Base-by-base conservation (phyloP, 2,329 filamentous ascomycete genomes). In the Lasiodiplodia theobromae region DNA sequence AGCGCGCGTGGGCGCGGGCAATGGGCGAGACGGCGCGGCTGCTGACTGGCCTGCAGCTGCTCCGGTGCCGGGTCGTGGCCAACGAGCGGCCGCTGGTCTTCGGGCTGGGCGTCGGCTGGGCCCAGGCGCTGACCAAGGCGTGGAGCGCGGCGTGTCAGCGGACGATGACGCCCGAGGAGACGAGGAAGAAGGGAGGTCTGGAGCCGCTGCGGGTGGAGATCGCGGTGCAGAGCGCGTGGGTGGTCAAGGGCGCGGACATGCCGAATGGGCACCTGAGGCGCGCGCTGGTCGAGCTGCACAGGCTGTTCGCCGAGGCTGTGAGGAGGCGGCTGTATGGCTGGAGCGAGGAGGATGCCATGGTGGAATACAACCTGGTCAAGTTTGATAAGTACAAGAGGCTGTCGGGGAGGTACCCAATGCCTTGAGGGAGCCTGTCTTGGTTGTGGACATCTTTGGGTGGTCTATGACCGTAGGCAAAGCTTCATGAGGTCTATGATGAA, bases 341-440 rank as follows among this genome's bases (percentile, higher is more conserved):
- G 34, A 74, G 66, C 14, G 73, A 75, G 53, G 69, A 73, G 5
- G 73, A 75, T 21, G 77, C 77, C 8, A 75, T 78, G 74, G 51
- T 54, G 21, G 71, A 68, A 1, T 77, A 74, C 56, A 70, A 71
- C 6, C n/a, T 51, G 53, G 25, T 25, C 2, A 58, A 67, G 40
- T 67, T 52, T 1, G 60, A 52, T 4, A 64, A 64, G 60, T 52
- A 52, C 31, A 25, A 38, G 11, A 38, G 16, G n/a, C 16, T 64
- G n/a, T 14, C 16, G 18, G 47, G 2, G 31, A 25, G n/a, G n/a
- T 64, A 11, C 38, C 60, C 60, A 5, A 31, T 64, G 2, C 60
- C 60, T 4, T 64, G 14, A 52, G n/a, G 14, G 16, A 2, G 7
- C 18, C 37, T 18, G n/a, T n/a, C 7, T 8, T 21, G 23, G 23